Evolutionary conservation across 2,329 filamentous ascomycete genomes (phyloP), one percentile per base, ranked within the genome.

Genomic region (Beauveria rudraprayagi): DNA sequence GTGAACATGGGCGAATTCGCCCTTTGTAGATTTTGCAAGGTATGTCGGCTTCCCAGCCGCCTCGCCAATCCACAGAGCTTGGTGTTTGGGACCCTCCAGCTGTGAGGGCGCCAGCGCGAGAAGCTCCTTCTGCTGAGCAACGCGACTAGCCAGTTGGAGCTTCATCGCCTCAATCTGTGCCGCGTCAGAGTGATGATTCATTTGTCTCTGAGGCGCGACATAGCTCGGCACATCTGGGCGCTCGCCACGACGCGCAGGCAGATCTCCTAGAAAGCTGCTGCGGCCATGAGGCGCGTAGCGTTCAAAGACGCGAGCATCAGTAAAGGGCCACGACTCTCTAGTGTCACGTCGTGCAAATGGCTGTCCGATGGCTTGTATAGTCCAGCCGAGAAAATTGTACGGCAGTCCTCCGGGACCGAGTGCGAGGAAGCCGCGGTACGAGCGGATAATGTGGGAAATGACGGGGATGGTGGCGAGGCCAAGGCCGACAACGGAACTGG

Each of bases 321-420:
- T 41, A 56, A 70, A 72, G 1, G 71, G 70, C 9, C 66, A 63
- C 0, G 72, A 68, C 5, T 67, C 68, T 5, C 70, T 63, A 2
- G 68, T 67, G 63, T 78, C 76, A 34, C 65, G 63, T 7, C 71
- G 65, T 26, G 72, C 70, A 19, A 77, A 22, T 2, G 69, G 63
- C 60, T 71, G 71, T n/a, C 74, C 56, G 5, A 65, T 16, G 9
- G 69, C 64, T 64, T 77, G 75, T 3, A 73, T 22, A 0, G 76
- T 67, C 74, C 75, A 80, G 37, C 78, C 78, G 22, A 69, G 37
- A 30, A 73, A 30, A 60, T 78, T 77, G 65, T 77, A 70, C 0
- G 78, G 77, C 0, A 78, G 61, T 17, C 78, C 78, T 61, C 78
- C 77, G 3, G 70, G 72, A 16, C 78, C 78, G 37, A 80, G 71